Evolutionary conservation across 75 land plant species (phyloP).

Genomic region (Adiantum capillusveneris): DNA sequence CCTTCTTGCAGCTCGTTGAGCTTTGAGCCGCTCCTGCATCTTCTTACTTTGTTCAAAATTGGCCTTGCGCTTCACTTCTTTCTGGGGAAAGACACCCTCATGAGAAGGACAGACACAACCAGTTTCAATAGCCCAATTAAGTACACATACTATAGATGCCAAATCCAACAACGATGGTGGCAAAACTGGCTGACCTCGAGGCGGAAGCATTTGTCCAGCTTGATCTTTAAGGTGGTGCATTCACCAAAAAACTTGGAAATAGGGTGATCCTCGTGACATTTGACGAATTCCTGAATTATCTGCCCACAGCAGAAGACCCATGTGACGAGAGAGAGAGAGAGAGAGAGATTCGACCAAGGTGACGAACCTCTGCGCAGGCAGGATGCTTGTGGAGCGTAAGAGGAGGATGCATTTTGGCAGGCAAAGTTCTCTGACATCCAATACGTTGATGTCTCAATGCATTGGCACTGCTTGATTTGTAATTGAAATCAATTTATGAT

Average conservation of each 20-base stretch:
- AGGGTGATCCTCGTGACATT: conserved; percentile 84
- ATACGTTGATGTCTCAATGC: too few species aligned
- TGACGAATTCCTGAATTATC: conserved; percentile 71
- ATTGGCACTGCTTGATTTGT: too few species aligned
- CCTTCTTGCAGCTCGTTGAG: conserved; percentile 36
- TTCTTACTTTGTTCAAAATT: conserved; percentile 79
- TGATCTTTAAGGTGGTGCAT: conserved; percentile 68
- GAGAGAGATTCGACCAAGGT: not conserved
- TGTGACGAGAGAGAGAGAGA: conserved; percentile 2
- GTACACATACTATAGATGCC: too few species aligned
- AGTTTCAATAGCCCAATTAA: too few species aligned
- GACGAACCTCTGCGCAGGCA: conserved; percentile 73
- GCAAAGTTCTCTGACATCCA: too few species aligned
- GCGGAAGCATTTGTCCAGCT: conserved; percentile 79
- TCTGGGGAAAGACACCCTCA: conserved; percentile 21
- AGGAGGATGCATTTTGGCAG: conserved; percentile 92
- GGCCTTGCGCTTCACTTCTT: conserved; percentile 66
- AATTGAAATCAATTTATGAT: too few species aligned
- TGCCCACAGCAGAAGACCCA: conserved; percentile 9
- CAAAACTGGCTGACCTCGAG: conserved; percentile 46
- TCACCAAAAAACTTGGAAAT: conserved; percentile 70
- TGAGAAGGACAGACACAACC: not conserved
- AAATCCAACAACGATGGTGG: too few species aligned
- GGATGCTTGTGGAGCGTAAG: conserved; percentile 79
- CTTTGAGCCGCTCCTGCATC: conserved; percentile 52